Conservation (phyloP, 176 grass and related monocot genomes). For the Panicum miliaceum region DNA sequence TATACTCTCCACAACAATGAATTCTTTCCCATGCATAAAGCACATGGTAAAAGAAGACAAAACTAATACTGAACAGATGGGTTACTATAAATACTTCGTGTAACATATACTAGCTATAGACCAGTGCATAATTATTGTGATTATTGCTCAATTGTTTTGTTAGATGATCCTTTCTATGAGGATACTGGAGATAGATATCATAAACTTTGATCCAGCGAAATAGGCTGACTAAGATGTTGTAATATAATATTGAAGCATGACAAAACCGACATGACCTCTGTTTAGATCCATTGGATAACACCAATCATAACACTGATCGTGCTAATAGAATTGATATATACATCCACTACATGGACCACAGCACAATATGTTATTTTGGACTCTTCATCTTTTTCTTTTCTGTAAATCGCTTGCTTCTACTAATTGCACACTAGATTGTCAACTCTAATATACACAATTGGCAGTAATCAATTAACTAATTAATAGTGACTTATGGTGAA, state of each 20-base stretch:
- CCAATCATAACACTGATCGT: background rate
- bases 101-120: background rate
- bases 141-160: background rate
- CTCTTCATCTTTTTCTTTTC: background rate
- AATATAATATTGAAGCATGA: background rate
- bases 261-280: background rate
- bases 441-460: background rate
- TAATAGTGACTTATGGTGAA: background rate
- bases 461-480: background rate
- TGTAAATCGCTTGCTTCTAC: background rate
- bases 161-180: background rate
- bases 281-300: background rate
- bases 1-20: background rate
- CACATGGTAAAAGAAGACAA: background rate
- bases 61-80: background rate
- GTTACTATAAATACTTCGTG: background rate
- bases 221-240: background rate
- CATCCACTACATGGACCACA: background rate
- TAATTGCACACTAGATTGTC: background rate
- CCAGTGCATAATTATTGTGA: background rate
- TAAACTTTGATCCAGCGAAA: background rate
- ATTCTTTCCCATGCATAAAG: background rate
- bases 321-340: background rate
- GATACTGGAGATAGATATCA: too few relatives aligned
- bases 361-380: background rate